Base-by-base conservation (phyloP, 2,329 filamentous ascomycete species). In the Epichloe sylvatica region DNA sequence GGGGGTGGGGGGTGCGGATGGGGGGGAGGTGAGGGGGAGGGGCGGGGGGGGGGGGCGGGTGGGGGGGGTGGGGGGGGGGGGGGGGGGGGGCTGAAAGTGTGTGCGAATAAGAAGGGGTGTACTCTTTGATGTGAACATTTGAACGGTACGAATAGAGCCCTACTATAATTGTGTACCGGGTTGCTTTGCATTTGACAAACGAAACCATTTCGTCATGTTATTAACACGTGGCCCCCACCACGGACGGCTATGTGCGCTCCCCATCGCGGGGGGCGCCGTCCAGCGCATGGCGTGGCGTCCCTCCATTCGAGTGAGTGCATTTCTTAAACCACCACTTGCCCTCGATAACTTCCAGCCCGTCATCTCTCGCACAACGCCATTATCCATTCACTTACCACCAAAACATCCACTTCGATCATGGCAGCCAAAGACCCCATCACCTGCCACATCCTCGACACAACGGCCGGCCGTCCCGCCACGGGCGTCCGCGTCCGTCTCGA, bases 371-470 rank as follows among this genome's bases (percentile, higher is more conserved):
- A 19, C 4, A n/a, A 15, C 44, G 30, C n/a, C 44, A 35, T n/a
- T 6, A 36, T 19, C 34, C 44, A 13, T 12, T 13, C 5, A 38
- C 30, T 3, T 13, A 23, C 33, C 4, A 7, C 11, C 33, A 21
- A 23, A 23, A 30, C 7, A 46, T 11, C 11, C 2, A 13, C 15
- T 35, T n/a, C 40, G 4, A 46, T 44, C 47, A 53, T 53, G 52
- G 19, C 56, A 30, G 44, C 51, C 52, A 80, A 77, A 61, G 78
- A 81, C 62, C 79, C 78, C 62, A 91, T 92, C 61, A 91, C 86
- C 65, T 91, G 86, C 72, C 86, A 92, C 72, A 78, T 90, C 66
- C 85, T 92, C 64, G 85, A 92, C 73, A 91, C 86, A 11, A 77
- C 80, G n/a, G 70, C 76, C 53, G 86, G 86, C 60, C 75, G 75